These are phyloP conservation scores for Arthroderma sp. DNA, from an alignment of 2,329 filamentous ascomycete genomes.

Conservation along the genomic window DNA sequence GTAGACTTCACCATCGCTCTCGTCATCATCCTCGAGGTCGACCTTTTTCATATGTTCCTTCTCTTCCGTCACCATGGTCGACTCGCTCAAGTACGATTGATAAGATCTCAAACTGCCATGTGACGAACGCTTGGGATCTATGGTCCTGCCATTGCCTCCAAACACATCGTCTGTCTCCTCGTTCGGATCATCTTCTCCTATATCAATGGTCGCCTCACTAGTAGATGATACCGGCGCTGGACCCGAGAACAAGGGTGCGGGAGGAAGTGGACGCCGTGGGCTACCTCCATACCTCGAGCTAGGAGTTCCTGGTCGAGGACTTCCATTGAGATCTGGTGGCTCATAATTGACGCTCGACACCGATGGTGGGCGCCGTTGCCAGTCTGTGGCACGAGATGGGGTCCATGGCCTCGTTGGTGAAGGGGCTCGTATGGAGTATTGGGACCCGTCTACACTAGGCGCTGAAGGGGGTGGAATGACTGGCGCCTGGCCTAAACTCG, in stretches of 20 bases:
- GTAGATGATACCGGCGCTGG: slow-evolving; percentile 31
- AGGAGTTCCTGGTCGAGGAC: slow-evolving; percentile 77
- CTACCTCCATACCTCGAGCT: slow-evolving; percentile 81
- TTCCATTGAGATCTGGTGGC: slow-evolving; percentile 77
- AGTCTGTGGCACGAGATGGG: slow-evolving; percentile 48
- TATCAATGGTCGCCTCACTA: slow-evolving; percentile 35
- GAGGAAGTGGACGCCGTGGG: slow-evolving; percentile 73
- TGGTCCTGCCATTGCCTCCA: slow-evolving; percentile 35
- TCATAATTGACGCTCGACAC: slow-evolving; percentile 61
- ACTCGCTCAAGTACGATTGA: slow-evolving; percentile 50
- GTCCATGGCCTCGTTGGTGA: slow-evolving; percentile 43
- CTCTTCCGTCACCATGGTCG: slow-evolving; percentile 46
- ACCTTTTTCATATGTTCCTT: slow-evolving; percentile 33
- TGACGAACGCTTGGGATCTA: slow-evolving; percentile 42
- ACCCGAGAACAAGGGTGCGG: slow-evolving; percentile 68
- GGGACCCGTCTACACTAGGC: slow-evolving; percentile 25
- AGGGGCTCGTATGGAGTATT: slow-evolving; percentile 28
- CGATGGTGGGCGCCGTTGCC: slow-evolving; percentile 55
- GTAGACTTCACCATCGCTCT: slow-evolving; percentile 53
- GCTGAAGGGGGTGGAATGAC: slow-evolving; percentile 31
- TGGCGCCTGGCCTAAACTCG: slow-evolving; percentile 32
- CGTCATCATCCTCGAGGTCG: slow-evolving; percentile 35
- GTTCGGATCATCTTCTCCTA: slow-evolving; percentile 36
- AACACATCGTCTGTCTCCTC: slow-evolving; percentile 70
- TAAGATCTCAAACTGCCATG: slow-evolving; percentile 50